Base-by-base conservation (phyloP, 2,329 filamentous ascomycete genomes). In the Neopestalotiopsis sp. region DNA sequence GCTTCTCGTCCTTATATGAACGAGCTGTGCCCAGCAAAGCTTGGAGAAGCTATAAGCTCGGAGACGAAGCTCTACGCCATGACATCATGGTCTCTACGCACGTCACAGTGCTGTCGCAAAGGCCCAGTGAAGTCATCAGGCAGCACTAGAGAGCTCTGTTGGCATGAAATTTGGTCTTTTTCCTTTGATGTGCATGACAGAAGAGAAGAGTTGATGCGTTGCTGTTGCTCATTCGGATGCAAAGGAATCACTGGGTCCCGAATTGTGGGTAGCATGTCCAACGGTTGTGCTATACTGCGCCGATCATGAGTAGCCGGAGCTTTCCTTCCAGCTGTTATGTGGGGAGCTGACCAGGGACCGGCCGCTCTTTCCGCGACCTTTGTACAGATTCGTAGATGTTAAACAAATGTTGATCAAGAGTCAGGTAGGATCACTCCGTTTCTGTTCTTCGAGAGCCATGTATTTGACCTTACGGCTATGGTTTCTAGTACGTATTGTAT, bases 51-150 rank as follows among this genome's bases (percentile, higher is more conserved):
- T 61, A 61, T 61, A 20, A 14, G 24, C 32, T 17, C 5, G 12
- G 10, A 24, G 40, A 24, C 24, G 24, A 49, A 56, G 42, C 63
- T 57, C 42, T n/a, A 42, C 28, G 32, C 49, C 14, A 66, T 57
- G 63, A 66, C 63, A 66, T 66, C 42, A 57, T 53, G 62, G 28
- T 14, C n/a, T 24, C 38, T 13, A 13, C 34, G 14, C 28, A 34
- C 49, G n/a, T 57, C 24, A 66, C 63, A 28, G 53, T 45, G 32
- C 20, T 56, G 63, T 6, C 30, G 5, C 38, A 14, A 59, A 45
- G 38, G 9, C 28, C 20, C 20, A 38, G 20, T 65, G 57, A 59
- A 17, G 57, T 30, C 57, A 30, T 59, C 57, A 17, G n/a, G 45
- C 45, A 53, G 45, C 45, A 7, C 45, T 53, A 53, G 45, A n/a